Conservation (phyloP, 345 rosid genomes). For the Eucalyptus pauciflora region DNA sequence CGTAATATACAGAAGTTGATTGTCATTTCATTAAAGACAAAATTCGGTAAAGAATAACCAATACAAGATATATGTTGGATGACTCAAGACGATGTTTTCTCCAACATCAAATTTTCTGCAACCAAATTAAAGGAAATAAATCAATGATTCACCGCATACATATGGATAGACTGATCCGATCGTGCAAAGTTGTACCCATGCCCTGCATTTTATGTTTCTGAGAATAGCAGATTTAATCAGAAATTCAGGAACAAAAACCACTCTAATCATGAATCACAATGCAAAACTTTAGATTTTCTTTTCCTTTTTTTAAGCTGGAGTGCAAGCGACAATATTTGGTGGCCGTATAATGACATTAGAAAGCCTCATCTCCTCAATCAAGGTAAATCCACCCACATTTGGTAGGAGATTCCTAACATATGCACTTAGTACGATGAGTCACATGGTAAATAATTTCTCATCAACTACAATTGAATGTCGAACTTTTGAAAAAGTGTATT, state of each 20-base stretch:
- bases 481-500: too few species aligned
- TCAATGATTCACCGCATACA: background rate
- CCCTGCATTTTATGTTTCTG: background rate
- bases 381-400: background rate
- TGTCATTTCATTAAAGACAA: background rate
- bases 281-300: background rate
- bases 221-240: background rate
- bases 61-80: background rate
- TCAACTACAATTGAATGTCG: background rate
- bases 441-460: background rate
- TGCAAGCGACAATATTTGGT: background rate
- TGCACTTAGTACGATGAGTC: accelerated
- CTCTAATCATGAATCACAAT: background rate
- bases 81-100: background rate
- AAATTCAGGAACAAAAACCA: background rate
- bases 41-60: accelerated
- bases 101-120: background rate
- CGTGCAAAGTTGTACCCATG: background rate
- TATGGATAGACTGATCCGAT: background rate
- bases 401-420: accelerated
- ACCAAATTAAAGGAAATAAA: background rate
- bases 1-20: accelerated
- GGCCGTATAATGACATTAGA: background rate
- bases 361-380: accelerated
- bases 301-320: background rate